These are phyloP conservation scores for Fusarium kyushuense DNA, from an alignment of 2,329 filamentous ascomycete genomes.

Conservation along the genomic window DNA sequence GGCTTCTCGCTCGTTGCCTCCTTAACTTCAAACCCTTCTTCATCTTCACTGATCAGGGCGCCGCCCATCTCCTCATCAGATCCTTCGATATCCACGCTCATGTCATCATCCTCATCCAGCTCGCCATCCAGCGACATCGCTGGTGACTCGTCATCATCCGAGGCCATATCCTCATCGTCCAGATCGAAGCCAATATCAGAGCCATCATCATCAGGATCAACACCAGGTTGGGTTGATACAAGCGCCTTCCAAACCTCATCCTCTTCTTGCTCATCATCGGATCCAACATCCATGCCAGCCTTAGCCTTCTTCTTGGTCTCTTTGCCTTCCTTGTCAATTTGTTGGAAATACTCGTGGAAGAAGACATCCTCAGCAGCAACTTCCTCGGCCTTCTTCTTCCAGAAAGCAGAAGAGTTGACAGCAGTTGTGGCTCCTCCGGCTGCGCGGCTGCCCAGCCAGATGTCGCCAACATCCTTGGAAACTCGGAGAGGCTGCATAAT, in stretches of 20 bases:
- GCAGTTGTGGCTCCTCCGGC: conserved; percentile 53
- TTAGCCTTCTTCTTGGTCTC: conserved; percentile 66
- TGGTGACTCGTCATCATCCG: conserved; percentile 61
- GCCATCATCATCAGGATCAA: conserved; percentile 60
- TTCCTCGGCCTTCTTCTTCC: conserved; percentile 88
- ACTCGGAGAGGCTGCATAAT: conserved; percentile 92
- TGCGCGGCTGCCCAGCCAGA: conserved; percentile 66
- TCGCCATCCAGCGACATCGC: conserved; percentile 58
- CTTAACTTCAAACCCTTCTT: conserved; percentile 68
- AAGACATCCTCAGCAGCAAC: conserved; percentile 94
- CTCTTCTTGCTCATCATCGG: conserved; percentile 74
- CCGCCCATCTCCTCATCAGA: conserved; percentile 59
- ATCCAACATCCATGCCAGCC: conserved; percentile 56
- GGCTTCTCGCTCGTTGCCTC: conserved; percentile 66
- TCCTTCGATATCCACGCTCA: conserved; percentile 54
- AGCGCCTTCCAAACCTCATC: conserved; percentile 94
- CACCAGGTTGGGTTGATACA: conserved; percentile 81
- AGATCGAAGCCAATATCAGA: conserved; percentile 64
- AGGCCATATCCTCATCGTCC: conserved; percentile 63
- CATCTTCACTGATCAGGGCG: conserved; percentile 56
- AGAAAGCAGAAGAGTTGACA: conserved; percentile 91
- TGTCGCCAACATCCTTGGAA: conserved; percentile 65
- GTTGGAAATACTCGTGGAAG: conserved; percentile 97
- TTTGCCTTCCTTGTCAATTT: conserved; percentile 73
- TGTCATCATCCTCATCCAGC: conserved; percentile 61